Percentiles rank a stretch among this genome's conserved stretches.
phyloP scores from a whole-genome alignment of 805 yeast species.

The Lachancea mirantina region DNA sequence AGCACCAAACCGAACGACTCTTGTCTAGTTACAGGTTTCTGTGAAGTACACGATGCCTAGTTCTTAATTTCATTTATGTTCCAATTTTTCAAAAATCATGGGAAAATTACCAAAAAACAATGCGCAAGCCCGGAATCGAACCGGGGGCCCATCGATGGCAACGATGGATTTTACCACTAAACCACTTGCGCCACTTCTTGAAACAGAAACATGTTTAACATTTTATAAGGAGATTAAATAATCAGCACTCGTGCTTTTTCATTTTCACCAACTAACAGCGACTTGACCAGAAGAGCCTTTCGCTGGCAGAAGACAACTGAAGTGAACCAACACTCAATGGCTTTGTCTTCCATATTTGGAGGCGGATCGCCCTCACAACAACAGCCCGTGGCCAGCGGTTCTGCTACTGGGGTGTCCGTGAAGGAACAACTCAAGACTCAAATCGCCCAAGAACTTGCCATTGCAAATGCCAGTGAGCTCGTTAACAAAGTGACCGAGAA shows the following conservation, averaged over 20 bases:
- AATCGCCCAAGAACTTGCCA: constrained; percentile 75
- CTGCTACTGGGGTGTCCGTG: constrained; percentile 34
- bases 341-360: constrained; percentile 27
- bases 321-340: constrained; percentile 13
- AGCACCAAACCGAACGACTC: too few relatives aligned
- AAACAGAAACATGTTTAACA: background rate
- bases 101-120: constrained; percentile 8
- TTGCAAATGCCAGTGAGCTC: constrained; percentile 84
- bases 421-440: constrained; percentile 61
- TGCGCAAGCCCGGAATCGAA: constrained; percentile 32
- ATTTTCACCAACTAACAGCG: too few relatives aligned
- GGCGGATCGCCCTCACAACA: constrained; percentile 24
- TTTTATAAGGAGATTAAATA: background rate
- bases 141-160: constrained; percentile 35
- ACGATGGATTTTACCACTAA: constrained; percentile 33
- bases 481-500: constrained; percentile 79
- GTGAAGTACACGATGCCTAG: too few relatives aligned
- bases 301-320: too few relatives aligned
- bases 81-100: background rate
- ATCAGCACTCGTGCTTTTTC: background rate
- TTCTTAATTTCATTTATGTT: background rate
- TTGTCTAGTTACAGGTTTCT: too few relatives aligned
- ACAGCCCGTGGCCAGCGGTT: constrained; percentile 15
- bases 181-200: constrained; percentile 26
- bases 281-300: background rate